These are phyloP conservation scores for Sinapis alba DNA, from an alignment of 441 rosid species.

Conservation along the genomic window DNA sequence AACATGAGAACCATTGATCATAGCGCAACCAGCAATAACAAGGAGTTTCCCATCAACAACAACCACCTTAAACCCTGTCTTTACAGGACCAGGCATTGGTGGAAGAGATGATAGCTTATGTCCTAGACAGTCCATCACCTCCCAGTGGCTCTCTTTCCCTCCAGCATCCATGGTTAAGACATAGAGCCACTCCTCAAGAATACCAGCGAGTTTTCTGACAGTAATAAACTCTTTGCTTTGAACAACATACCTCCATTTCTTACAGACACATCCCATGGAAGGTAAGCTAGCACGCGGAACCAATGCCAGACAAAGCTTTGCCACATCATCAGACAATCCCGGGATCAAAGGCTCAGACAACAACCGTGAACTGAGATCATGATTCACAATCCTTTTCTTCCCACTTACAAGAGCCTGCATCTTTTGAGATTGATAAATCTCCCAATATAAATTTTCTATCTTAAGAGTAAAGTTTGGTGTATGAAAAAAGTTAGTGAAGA, in stretches of 20 bases:
- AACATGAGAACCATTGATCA: conserved; percentile 53
- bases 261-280: conserved; percentile 85
- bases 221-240: conserved; percentile 81
- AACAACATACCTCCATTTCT: conserved; percentile 88
- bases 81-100: conserved; percentile 77
- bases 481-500: conserved; percentile 45
- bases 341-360: conserved; percentile 62
- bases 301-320: conserved; percentile 79
- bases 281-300: conserved; percentile 81
- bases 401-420: conserved; percentile 61
- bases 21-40: conserved; percentile 81
- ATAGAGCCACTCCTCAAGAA: conserved; percentile 91
- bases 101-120: conserved; percentile 65
- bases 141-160: conserved; percentile 90
- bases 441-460: conserved; percentile 37
- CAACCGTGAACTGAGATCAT: conserved; percentile 39
- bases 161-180: conserved; percentile 70
- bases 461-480: conserved; percentile 18
- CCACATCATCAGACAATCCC: conserved; percentile 93
- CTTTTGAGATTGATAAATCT: conserved; percentile 34
- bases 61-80: conserved; percentile 76
- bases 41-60: conserved; percentile 81
- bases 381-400: conserved; percentile 57
- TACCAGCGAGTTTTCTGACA: conserved; percentile 71
- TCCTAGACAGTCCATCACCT: conserved; percentile 79